phyloP scores from a whole-genome alignment of 2,329 filamentous ascomycete genomes.

The Clonostachys solani region DNA sequence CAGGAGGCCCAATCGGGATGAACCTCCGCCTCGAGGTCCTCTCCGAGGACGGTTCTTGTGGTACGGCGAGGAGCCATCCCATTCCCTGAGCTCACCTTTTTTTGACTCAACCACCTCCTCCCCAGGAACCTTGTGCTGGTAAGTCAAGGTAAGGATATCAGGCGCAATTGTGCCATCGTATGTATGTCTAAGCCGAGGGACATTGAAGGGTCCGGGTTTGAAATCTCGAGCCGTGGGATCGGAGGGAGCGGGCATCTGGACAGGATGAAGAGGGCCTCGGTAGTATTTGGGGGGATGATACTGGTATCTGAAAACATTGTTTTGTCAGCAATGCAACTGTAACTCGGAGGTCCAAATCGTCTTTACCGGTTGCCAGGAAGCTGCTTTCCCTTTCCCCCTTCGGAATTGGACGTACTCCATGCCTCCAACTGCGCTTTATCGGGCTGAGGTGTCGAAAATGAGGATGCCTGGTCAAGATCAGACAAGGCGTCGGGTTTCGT shows the following conservation, averaged over 20 bases:
- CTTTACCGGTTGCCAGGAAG: slow-evolving; percentile 44
- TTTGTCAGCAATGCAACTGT: slow-evolving; percentile 8
- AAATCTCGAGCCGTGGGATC: slow-evolving; percentile 87
- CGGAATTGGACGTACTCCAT: slow-evolving; percentile 33
- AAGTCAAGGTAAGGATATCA: slow-evolving; percentile 85
- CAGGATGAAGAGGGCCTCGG: slow-evolving; percentile 86
- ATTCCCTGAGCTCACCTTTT: slow-evolving; percentile 69
- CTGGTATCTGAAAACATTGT: slow-evolving; percentile 67
- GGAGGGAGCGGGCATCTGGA: slow-evolving; percentile 82
- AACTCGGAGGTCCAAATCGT: background rate
- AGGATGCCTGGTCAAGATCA: slow-evolving; percentile 48
- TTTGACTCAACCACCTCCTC: slow-evolving; percentile 43
- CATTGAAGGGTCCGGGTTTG: slow-evolving; percentile 84
- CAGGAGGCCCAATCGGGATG: slow-evolving; percentile 63
- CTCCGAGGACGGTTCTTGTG: slow-evolving; percentile 86
- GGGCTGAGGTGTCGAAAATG: slow-evolving; percentile 36
- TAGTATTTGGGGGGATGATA: slow-evolving; percentile 93
- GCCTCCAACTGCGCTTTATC: slow-evolving; percentile 28
- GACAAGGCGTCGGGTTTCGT: slow-evolving; percentile 33
- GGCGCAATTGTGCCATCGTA: slow-evolving; percentile 81
- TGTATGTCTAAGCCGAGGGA: slow-evolving; percentile 84
- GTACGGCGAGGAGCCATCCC: slow-evolving; percentile 91
- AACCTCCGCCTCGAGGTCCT: slow-evolving; percentile 70
- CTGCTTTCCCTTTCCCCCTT: slow-evolving; percentile 24
- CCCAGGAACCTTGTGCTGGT: slow-evolving; percentile 80